Percentiles rank a stretch among this genome's conserved stretches.
phyloP scores from a whole-genome alignment of 768 basidiomycete genomes.

The Pleurotus giganteus region DNA sequence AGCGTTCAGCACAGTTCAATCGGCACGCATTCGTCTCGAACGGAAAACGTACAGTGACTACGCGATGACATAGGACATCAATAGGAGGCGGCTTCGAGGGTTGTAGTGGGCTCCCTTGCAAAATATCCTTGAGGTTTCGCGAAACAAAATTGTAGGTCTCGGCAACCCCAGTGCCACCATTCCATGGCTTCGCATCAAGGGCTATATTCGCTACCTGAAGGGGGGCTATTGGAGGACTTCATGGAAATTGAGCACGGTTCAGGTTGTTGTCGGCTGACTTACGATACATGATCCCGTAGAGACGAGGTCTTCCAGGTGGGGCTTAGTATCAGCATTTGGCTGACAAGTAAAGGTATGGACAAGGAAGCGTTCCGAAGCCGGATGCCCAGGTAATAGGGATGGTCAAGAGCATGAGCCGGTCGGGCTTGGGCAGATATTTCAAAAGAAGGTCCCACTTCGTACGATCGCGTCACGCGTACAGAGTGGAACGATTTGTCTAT shows the following conservation, averaged over 20 bases:
- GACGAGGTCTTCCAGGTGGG: slow-evolving; percentile 61
- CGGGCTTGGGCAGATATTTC: slow-evolving; percentile 47
- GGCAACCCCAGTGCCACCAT: slow-evolving; percentile 30
- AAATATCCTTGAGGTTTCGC: slow-evolving; percentile 45
- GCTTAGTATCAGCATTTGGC: slow-evolving; percentile 64
- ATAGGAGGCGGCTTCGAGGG: slow-evolving; percentile 48
- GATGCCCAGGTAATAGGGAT: slow-evolving; percentile 51
- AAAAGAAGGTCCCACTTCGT: slow-evolving; percentile 62
- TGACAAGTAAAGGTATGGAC: slow-evolving; percentile 41
- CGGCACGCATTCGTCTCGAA: neutral
- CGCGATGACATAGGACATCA: slow-evolving; percentile 49
- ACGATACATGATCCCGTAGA: slow-evolving; percentile 38
- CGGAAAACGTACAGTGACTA: slow-evolving; percentile 36
- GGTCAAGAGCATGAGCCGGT: slow-evolving; percentile 48
- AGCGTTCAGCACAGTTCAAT: neutral
- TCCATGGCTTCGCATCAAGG: slow-evolving; percentile 40
- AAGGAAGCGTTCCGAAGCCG: slow-evolving; percentile 53
- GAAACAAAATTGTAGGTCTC: slow-evolving; percentile 51
- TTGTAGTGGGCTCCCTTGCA: slow-evolving; percentile 44
- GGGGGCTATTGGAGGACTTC: slow-evolving; percentile 43
- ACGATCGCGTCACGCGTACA: slow-evolving; percentile 48
- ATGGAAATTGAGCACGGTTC: slow-evolving; percentile 10
- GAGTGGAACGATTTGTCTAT: slow-evolving; percentile 54
- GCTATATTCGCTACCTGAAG: slow-evolving; percentile 45
- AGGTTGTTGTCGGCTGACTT: slow-evolving; percentile 25